Evolutionary conservation across 192 early-diverging fungal species (phyloP), one percentile per base, ranked within the genome.

Genomic region (Hyaloraphidium curvatum): DNA sequence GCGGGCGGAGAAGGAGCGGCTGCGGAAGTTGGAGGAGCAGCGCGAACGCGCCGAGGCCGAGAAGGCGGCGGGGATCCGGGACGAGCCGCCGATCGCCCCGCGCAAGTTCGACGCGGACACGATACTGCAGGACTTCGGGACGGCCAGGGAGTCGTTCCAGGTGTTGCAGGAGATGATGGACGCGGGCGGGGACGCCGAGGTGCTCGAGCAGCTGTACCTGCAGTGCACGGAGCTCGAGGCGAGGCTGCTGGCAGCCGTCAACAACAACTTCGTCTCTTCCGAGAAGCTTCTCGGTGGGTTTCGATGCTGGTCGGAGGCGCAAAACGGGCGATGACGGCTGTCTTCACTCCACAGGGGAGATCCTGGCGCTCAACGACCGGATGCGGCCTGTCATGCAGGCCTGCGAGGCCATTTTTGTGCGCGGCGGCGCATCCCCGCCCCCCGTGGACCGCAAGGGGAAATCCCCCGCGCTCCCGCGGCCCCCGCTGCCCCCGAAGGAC

Each of bases 131-230:
- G n/a, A n/a, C n/a, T n/a, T n/a, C n/a, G n/a, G n/a, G n/a, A n/a
- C n/a, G n/a, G n/a, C n/a, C n/a, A n/a, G n/a, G n/a, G n/a, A n/a
- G n/a, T n/a, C n/a, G n/a, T n/a, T n/a, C n/a, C n/a, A n/a, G n/a
- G n/a, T n/a, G n/a, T n/a, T n/a, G n/a, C n/a, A n/a, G n/a, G n/a
- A n/a, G n/a, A n/a, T n/a, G n/a, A n/a, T n/a, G n/a, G n/a, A n/a
- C n/a, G n/a, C n/a, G n/a, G n/a, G n/a, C n/a, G n/a, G 7, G 14
- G 43, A 48, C 25, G 23, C 25, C 19, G 17, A 11, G 14, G 23
- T 48, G 43, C 25, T 48, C 11, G 7, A 48, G 43, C 43, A 48
- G 25, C 43, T 48, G 7, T 48, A 48, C 43, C 23, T 48, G 43
- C 43, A 48, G 25, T 11, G 25, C 23, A 22, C 43, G 4, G 19